Evolutionary conservation across 805 yeast genomes (phyloP), one percentile per base, ranked within the genome.

Genomic region (Saccharomycopsis sp.): DNA sequence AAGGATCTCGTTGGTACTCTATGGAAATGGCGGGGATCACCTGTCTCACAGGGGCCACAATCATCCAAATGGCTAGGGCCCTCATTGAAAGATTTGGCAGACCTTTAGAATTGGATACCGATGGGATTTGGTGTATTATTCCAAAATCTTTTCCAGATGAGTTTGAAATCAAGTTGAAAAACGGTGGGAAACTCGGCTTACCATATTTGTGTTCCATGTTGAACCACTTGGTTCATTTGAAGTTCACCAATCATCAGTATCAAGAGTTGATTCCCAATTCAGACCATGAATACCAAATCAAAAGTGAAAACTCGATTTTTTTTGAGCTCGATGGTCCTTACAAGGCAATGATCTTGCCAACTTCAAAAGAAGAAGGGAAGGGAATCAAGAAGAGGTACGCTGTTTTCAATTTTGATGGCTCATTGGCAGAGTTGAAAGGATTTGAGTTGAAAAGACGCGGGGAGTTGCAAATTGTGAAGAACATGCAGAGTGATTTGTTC

Each of bases 21-120:
- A 87, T 92, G 92, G 98, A 92, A 60, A 92, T 94, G 98, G 99
- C 98, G 0, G 99, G 99, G 48, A 92, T 92, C 15, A 92, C 99
- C 0, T 94, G 98, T 69, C 68, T 88, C 36, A 92, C 98, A 0
- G 99, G 99, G 39, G 96, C 98, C 0, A 86, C 95, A 0, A 92
- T 92, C 52, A 92, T 92, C 65, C 97, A 94, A 61, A 83, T 89
- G 92, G 99, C 99, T 0, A 69, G 97, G 48, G 64, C 81, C 1
- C 64, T 92, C 45, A 96, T 92, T 10, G 97, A 89, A 57, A 67
- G 96, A 53, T 64, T 94, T 4, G 99, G 99, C 1, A 70, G 97
- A 52, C 98, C 98, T 0, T 65, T 92, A 46, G 99, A 92, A 56
- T 71, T 92, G 49, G 99, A 92, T 61, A 92, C 99, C 0, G 99